These are phyloP conservation scores for Thermoascus crustaceus DNA, from an alignment of 2,329 filamentous ascomycete species.

Conservation along the genomic window DNA sequence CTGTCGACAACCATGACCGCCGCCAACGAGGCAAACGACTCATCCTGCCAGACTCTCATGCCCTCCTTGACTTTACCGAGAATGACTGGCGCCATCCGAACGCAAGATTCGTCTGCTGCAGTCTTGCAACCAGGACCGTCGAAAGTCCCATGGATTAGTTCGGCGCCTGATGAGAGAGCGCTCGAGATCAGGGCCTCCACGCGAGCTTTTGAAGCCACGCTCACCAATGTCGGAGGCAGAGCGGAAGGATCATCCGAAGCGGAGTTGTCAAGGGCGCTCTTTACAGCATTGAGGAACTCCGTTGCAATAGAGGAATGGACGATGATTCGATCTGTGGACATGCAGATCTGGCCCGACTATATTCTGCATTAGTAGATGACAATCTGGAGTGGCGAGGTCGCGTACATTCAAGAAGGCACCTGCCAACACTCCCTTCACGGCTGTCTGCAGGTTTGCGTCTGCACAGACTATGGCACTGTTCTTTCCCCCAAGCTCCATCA, in stretches of 20 bases:
- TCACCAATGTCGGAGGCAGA: constrained; percentile 38
- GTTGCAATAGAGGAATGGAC: constrained; percentile 48
- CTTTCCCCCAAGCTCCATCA: constrained; percentile 78
- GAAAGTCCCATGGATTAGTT: constrained; percentile 21
- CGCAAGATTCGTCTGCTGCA: constrained; percentile 9
- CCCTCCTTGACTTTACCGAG: constrained; percentile 56
- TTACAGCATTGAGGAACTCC: constrained; percentile 45
- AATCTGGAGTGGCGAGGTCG: not conserved
- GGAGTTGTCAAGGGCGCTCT: constrained; percentile 31
- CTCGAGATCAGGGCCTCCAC: constrained; percentile 24
- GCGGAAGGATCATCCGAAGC: too few relatives aligned
- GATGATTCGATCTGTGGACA: constrained; percentile 67
- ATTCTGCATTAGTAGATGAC: constrained; percentile 27
- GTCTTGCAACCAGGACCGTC: constrained; percentile 5
- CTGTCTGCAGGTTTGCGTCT: constrained; percentile 65
- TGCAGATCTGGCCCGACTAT: constrained; percentile 84
- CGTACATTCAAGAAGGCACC: constrained; percentile 28
- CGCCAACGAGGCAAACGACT: constrained; percentile 68
- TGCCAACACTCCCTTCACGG: constrained; percentile 33
- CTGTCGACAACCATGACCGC: constrained; percentile 55
- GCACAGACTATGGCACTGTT: constrained; percentile 68
- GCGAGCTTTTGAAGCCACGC: constrained; percentile 37
- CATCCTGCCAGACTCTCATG: constrained; percentile 66
- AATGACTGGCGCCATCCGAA: constrained; percentile 56
- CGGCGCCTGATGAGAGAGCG: constrained; percentile 23